Conservation (phyloP, 208 protist species). For the Crithidia bombi region DNA sequence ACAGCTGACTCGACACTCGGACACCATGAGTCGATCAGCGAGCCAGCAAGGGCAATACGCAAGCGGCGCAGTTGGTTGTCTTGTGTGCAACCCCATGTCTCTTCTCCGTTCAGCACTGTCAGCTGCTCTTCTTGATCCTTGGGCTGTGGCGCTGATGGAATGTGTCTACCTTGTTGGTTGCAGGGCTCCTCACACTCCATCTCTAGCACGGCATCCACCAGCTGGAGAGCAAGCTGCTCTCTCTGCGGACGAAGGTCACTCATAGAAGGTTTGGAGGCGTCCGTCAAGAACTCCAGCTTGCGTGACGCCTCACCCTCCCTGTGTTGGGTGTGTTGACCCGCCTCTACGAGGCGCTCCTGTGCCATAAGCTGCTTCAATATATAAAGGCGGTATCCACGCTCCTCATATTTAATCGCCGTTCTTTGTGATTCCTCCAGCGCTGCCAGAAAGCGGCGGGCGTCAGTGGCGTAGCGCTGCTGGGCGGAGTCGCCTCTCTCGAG, state of each 20-base stretch:
- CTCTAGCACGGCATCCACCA: not conserved
- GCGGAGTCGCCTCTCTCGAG: not conserved
- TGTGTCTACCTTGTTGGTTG: not conserved
- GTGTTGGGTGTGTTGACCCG: not conserved
- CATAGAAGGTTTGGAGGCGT: not conserved
- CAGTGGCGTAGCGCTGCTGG: slow-evolving; percentile 5
- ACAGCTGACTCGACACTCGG: not conserved
- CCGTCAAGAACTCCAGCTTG: not conserved
- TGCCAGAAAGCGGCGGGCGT: slow-evolving; percentile 21
- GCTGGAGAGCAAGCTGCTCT: not conserved
- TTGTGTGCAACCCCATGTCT: not conserved
- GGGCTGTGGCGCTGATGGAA: not conserved
- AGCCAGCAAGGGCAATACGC: not conserved
- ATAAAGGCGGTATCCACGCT: slow-evolving; percentile 11
- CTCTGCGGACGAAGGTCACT: not conserved
- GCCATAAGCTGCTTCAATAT: not conserved
- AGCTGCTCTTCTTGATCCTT: too few relatives aligned
- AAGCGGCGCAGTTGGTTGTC: not conserved
- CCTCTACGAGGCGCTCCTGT: not conserved
- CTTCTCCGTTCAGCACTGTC: not conserved
- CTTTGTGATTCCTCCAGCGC: slow-evolving; percentile 43
- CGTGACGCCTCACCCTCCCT: not conserved
- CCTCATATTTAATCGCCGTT: slow-evolving; percentile 35
- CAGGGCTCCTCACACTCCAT: not conserved
- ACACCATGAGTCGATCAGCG: slow-evolving; percentile 8